These are phyloP conservation scores for Dactylonectria estremocensis DNA, from an alignment of 2,329 filamentous ascomycete species.

Conservation along the genomic window DNA sequence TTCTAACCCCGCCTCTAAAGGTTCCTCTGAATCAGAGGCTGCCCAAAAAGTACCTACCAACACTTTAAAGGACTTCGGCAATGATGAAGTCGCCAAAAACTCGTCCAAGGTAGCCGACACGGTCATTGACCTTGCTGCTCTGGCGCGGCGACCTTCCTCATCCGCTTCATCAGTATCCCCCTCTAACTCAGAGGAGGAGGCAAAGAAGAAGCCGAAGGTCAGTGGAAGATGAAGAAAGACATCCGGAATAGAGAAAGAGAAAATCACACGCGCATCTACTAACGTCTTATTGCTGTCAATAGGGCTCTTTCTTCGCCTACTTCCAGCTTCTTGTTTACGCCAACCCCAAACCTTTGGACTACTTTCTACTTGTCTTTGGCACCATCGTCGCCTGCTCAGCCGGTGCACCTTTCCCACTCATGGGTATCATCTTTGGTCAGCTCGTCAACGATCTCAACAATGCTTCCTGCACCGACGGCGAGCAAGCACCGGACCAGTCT, in stretches of 20 bases:
- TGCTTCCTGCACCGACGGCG: constrained; percentile 64
- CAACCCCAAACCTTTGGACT: constrained; percentile 60
- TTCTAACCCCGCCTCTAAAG: neutral
- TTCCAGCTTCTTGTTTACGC: constrained; percentile 63
- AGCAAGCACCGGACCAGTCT: constrained; percentile 40
- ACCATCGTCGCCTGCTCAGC: constrained; percentile 66
- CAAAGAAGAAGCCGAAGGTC: constrained; percentile 20
- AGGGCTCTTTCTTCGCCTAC: constrained; percentile 55
- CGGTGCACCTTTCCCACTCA: constrained; percentile 75
- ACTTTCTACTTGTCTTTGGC: constrained; percentile 59
- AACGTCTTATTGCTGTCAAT: neutral
- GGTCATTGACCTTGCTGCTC: neutral
- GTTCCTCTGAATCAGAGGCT: neutral
- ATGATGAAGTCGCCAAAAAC: neutral
- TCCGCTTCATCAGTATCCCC: neutral
- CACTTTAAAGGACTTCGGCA: constrained; percentile 4
- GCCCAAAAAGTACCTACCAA: constrained; percentile 4
- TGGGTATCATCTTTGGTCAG: constrained; percentile 76
- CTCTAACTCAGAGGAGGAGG: neutral
- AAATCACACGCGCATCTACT: neutral
- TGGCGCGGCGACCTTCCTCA: constrained; percentile 8
- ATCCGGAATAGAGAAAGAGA: too few relatives aligned
- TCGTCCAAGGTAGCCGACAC: neutral
- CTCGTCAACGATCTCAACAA: constrained; percentile 74
- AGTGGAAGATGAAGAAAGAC: neutral